Conservation (phyloP, 192 early-diverging fungal species). For the Coemansia sp. region DNA sequence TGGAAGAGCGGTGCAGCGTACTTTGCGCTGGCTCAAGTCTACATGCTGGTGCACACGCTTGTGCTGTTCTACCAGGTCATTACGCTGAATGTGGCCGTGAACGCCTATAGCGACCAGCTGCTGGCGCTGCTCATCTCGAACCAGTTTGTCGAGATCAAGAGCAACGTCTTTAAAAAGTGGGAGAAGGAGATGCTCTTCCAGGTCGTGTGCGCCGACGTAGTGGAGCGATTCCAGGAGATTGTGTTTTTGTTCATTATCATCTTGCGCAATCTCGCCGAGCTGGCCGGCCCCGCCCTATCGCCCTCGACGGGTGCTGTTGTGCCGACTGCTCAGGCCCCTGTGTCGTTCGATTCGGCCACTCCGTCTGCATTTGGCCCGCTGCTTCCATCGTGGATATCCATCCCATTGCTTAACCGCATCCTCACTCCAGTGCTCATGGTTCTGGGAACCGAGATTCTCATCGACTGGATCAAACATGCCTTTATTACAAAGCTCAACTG, state of each 20-base stretch:
- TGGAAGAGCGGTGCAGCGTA: slow-evolving; percentile 49
- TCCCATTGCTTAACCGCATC: slow-evolving; percentile 63
- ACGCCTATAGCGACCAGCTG: slow-evolving; percentile 93
- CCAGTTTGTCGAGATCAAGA: slow-evolving; percentile 99
- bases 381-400: slow-evolving; percentile 64
- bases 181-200: slow-evolving; percentile 98
- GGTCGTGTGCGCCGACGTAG: slow-evolving; percentile 90
- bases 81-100: slow-evolving; percentile 94
- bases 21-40: slow-evolving; percentile 77
- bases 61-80: slow-evolving; percentile 95
- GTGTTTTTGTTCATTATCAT: slow-evolving; percentile 91
- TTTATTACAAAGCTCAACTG: slow-evolving; percentile 98
- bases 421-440: slow-evolving; percentile 86
- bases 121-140: slow-evolving; percentile 92
- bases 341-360: slow-evolving; percentile 42
- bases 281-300: slow-evolving; percentile 62
- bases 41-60: slow-evolving; percentile 89
- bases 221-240: slow-evolving; percentile 91
- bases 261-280: slow-evolving; percentile 85
- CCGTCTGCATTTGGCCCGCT: slow-evolving; percentile 63
- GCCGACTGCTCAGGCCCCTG: slow-evolving; percentile 40
- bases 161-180: slow-evolving; percentile 95
- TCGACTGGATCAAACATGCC: slow-evolving; percentile 98
- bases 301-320: slow-evolving; percentile 42
- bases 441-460: slow-evolving; percentile 83